Percentiles rank a stretch among this genome's conserved stretches.
These are phyloP conservation scores for Tremella fuciformis DNA, from an alignment of 768 basidiomycete genomes.

Conservation along the genomic window DNA sequence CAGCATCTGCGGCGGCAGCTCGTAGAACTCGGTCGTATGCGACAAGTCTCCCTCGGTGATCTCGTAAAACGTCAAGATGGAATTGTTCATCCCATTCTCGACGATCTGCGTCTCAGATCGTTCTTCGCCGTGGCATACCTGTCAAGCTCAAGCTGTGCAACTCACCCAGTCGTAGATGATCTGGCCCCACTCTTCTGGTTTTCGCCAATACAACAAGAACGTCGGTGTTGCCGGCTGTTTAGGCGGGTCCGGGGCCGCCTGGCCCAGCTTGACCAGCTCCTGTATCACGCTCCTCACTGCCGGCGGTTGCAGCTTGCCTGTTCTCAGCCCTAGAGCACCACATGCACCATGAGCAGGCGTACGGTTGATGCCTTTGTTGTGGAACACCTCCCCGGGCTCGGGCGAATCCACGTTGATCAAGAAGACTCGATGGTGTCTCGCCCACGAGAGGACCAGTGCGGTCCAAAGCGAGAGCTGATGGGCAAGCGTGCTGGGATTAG, in stretches of 20 bases:
- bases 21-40: slow-evolving; percentile 52
- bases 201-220: slow-evolving; percentile 53
- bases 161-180: slow-evolving; percentile 55
- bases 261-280: slow-evolving; percentile 43
- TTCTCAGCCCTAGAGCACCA: too few species aligned
- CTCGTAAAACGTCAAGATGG: slow-evolving; percentile 55
- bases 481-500: slow-evolving; percentile 51
- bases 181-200: slow-evolving; percentile 54
- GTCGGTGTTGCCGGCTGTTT: slow-evolving; percentile 34
- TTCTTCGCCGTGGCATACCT: not conserved
- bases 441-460: slow-evolving; percentile 49
- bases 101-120: slow-evolving; percentile 38
- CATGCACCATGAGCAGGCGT: slow-evolving; percentile 14
- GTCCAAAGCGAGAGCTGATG: slow-evolving; percentile 53
- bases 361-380: slow-evolving; percentile 49
- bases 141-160: not conserved
- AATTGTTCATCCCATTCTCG: slow-evolving; percentile 51
- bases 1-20: slow-evolving; percentile 49
- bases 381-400: slow-evolving; percentile 43
- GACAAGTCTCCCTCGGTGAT: slow-evolving; percentile 53
- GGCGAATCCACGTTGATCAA: slow-evolving; percentile 38
- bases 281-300: slow-evolving; percentile 34
- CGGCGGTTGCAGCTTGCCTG: slow-evolving; percentile 13
- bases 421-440: slow-evolving; percentile 45
- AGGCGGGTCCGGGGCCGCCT: slow-evolving; percentile 43